phyloP scores from a whole-genome alignment of 768 basidiomycete species.

The Trametes cingulata region DNA sequence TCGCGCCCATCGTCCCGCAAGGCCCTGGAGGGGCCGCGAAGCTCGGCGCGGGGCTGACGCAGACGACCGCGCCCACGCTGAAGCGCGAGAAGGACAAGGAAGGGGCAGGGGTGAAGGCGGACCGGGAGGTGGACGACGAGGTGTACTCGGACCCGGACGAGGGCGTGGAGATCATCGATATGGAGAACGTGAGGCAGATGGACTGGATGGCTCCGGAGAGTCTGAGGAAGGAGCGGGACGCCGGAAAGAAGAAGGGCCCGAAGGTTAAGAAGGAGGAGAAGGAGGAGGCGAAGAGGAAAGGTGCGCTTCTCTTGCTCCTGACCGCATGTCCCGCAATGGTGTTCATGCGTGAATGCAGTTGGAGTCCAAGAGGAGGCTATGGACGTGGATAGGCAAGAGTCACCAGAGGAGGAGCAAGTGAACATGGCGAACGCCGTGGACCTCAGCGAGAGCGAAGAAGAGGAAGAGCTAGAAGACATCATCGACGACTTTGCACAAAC shows the following conservation, averaged over 20 bases:
- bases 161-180: constrained; percentile 84
- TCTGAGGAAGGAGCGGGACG: constrained; percentile 45
- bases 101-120: constrained; percentile 22
- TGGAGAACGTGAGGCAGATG: constrained; percentile 74
- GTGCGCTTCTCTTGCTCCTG: constrained; percentile 27
- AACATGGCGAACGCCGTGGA: constrained; percentile 63
- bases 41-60: constrained; percentile 52
- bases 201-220: constrained; percentile 90
- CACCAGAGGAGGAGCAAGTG: constrained; percentile 32
- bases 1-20: constrained; percentile 49
- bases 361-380: constrained; percentile 24
- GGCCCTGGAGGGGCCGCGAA: constrained; percentile 38
- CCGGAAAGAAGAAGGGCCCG: constrained; percentile 24
- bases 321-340: background rate
- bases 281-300: constrained; percentile 34
- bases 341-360: constrained; percentile 1
- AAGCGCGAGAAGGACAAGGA: constrained; percentile 27
- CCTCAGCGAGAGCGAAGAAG: constrained; percentile 75
- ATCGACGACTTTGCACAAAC: constrained; percentile 64
- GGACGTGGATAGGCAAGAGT: constrained; percentile 26
- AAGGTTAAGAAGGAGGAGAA: constrained; percentile 47
- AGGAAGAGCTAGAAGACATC: constrained; percentile 77
- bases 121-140: constrained; percentile 51
- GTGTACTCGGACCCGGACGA: constrained; percentile 86
- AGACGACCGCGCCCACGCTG: constrained; percentile 50